Evolutionary conservation across 2,329 filamentous ascomycete species (phyloP).

Genomic region (Penicillium sp.): DNA sequence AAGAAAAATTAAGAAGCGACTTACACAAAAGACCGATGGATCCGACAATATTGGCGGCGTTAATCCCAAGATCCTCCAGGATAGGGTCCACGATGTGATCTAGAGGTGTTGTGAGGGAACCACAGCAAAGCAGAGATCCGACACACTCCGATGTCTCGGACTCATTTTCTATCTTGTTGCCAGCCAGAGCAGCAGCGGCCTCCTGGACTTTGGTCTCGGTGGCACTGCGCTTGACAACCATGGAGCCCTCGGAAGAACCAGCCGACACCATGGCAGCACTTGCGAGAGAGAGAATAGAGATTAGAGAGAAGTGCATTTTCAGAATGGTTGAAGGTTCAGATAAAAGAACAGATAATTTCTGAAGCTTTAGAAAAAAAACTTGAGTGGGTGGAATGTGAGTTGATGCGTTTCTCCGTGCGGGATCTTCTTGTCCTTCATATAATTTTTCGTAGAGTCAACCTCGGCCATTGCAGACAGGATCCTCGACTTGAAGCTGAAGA

Average conservation of each 20-base stretch:
- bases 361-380: not conserved
- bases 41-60: constrained; percentile 14
- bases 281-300: constrained; percentile 35
- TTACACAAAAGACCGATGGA: constrained; percentile 34
- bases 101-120: constrained; percentile 31
- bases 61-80: constrained; percentile 6
- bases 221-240: constrained; percentile 16
- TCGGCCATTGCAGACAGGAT: not conserved
- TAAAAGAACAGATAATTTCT: not conserved
- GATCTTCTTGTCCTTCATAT: constrained; percentile 12
- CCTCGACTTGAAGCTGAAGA: not conserved
- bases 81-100: constrained; percentile 32
- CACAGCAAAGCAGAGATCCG: constrained; percentile 31
- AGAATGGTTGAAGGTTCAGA: constrained; percentile 2
- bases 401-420: not conserved
- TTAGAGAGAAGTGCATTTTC: constrained; percentile 32
- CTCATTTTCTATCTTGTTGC: constrained; percentile 14
- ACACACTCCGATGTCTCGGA: constrained; percentile 22
- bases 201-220: constrained; percentile 14
- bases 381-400: not conserved
- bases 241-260: constrained; percentile 15
- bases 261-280: constrained; percentile 34
- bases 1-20: not conserved
- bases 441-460: not conserved
- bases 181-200: constrained; percentile 12